A percentile compares a stretch with the other conserved stretches of the same genome.
These are phyloP conservation scores for Heteromeles arbutifolia DNA, from an alignment of 306 rosid species.

Conservation along the genomic window DNA sequence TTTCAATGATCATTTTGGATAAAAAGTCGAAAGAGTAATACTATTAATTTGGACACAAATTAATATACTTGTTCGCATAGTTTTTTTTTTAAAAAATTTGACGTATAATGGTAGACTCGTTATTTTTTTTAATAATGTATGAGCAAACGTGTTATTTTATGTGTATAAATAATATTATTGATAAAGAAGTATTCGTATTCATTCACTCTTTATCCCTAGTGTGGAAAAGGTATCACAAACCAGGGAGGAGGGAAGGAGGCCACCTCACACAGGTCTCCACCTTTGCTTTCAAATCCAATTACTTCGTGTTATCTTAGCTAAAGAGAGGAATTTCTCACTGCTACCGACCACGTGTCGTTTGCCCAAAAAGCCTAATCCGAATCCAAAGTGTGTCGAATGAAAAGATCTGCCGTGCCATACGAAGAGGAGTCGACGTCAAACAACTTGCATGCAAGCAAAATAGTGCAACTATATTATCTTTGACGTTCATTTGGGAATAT, in stretches of 20 bases:
- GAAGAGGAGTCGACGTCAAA: slow-evolving; percentile 12
- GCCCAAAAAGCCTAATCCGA: slow-evolving; percentile 16
- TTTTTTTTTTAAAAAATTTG: too few relatives aligned
- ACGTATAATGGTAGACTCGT: not conserved
- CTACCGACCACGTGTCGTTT: slow-evolving; percentile 22
- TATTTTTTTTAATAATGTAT: too few relatives aligned
- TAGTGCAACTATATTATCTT: not conserved
- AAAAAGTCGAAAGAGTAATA: not conserved
- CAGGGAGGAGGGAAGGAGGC: slow-evolving; percentile 1
- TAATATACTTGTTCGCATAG: not conserved
- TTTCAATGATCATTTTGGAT: too few relatives aligned
- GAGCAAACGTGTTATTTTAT: not conserved
- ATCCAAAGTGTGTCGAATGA: not conserved
- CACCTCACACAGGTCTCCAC: slow-evolving; percentile 25
- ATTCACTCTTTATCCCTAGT: slow-evolving; percentile 17
- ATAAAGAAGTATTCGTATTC: not conserved
- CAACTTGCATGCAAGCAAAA: slow-evolving; percentile 10
- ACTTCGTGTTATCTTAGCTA: slow-evolving; percentile 16
- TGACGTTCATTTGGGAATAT: not conserved
- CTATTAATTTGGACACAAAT: not conserved
- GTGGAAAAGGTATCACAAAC: slow-evolving; percentile 30
- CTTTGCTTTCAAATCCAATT: slow-evolving; percentile 38
- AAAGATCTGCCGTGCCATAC: not conserved
- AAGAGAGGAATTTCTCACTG: not conserved
- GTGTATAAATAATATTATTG: not conserved